These are phyloP conservation scores for Solanum piurae DNA, from an alignment of 257 asterid genomes.

Conservation along the genomic window DNA sequence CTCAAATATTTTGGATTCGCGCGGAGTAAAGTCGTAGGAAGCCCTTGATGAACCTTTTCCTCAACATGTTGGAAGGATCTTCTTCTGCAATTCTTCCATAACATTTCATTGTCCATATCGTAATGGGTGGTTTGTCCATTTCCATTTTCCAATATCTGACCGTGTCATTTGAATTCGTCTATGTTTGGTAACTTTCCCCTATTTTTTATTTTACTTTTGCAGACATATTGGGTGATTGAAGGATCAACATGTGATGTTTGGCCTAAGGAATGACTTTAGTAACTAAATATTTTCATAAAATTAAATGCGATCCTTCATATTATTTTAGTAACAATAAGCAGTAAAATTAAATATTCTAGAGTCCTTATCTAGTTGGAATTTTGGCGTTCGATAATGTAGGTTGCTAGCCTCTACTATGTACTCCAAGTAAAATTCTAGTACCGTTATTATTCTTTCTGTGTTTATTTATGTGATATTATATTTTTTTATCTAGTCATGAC, in stretches of 20 bases:
- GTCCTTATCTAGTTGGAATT: not conserved
- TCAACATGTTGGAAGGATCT: not conserved
- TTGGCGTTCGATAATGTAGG: not conserved
- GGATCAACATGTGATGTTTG: not conserved
- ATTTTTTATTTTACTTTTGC: not conserved
- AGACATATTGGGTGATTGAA: not conserved
- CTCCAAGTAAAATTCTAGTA: too few relatives aligned
- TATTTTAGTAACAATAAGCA: not conserved
- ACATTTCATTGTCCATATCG: not conserved
- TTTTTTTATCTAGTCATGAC: too few relatives aligned
- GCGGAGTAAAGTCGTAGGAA: rapidly evolving
- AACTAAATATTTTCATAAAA: not conserved
- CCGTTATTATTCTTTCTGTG: too few relatives aligned
- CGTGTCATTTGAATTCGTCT: not conserved
- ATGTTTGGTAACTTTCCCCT: not conserved
- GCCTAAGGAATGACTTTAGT: not conserved
- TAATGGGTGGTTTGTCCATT: not conserved
- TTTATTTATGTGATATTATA: too few relatives aligned
- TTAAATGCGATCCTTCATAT: not conserved
- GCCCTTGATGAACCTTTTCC: not conserved
- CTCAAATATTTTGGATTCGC: not conserved
- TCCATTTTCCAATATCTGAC: not conserved
- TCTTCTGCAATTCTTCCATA: not conserved
- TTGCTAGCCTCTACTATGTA: not conserved
- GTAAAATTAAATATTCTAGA: too few relatives aligned